Percentiles rank a stretch among this genome's conserved stretches.
Conservation (phyloP, 163 green algal genomes). For the Scenedesmus sp. region DNA sequence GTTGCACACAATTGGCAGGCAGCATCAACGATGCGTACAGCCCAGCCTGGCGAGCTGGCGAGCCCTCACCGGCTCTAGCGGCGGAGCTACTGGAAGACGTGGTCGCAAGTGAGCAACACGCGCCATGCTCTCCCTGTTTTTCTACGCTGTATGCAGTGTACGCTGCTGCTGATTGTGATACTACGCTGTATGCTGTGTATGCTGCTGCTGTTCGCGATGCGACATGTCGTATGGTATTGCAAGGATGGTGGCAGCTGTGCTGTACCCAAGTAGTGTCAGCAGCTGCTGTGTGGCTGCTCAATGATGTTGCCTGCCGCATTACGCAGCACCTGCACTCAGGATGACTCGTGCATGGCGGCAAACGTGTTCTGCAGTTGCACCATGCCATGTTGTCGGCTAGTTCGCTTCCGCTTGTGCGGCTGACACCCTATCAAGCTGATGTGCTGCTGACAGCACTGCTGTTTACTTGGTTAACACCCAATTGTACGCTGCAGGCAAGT, state of each 20-base stretch:
- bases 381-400: no score
- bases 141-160: background rate
- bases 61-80: conserved; percentile 38
- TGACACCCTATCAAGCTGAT: no score
- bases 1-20: background rate
- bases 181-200: background rate
- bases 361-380: no score
- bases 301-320: no score
- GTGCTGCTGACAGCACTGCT: no score
- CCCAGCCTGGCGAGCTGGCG: conserved; percentile 64
- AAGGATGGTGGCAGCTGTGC: no score
- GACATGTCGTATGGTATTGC: no score
- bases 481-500: background rate
- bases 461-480: background rate
- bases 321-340: no score
- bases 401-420: no score
- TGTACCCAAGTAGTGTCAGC: no score
- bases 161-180: background rate
- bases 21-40: conserved; percentile 62
- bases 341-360: no score
- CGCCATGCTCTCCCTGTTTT: background rate
- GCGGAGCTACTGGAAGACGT: conserved; percentile 41
- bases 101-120: background rate
- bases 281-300: no score
- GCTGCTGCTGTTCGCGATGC: background rate